Percentiles rank a stretch among this genome's conserved stretches.
Evolutionary conservation across 352 stramenopile species (phyloP).

Genomic region (Phytophthora sansomeana): DNA sequence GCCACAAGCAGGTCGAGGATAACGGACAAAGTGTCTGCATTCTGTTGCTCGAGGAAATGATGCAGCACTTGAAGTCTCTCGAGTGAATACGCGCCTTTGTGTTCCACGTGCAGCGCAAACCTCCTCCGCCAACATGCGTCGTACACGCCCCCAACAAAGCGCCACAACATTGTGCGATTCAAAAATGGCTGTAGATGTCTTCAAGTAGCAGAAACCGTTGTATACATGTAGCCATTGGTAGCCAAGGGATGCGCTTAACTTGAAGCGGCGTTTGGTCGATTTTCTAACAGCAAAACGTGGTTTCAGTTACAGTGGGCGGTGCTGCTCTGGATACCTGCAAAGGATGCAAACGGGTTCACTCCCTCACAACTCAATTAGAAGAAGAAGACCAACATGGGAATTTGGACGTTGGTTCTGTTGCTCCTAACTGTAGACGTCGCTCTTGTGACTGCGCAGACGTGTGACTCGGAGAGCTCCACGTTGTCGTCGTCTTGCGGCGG

Average conservation of each 20-base stretch:
- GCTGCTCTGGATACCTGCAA: slow-evolving; percentile 5
- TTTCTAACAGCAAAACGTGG: slow-evolving; percentile 3
- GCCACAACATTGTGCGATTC: slow-evolving; percentile 13
- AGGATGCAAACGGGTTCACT: neutral
- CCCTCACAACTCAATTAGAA: slow-evolving; percentile 14
- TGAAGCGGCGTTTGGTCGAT: neutral
- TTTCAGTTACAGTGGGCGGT: neutral
- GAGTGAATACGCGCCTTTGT: slow-evolving; percentile 30
- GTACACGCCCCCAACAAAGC: slow-evolving; percentile 5
- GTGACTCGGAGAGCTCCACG: slow-evolving; percentile 13
- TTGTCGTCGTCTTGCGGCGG: slow-evolving; percentile 32
- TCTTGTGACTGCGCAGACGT: slow-evolving; percentile 22
- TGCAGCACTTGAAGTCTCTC: slow-evolving; percentile 25
- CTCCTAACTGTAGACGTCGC: slow-evolving; percentile 7
- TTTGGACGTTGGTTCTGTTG: slow-evolving; percentile 11
- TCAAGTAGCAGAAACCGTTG: no score
- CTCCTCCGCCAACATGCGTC: slow-evolving; percentile 17
- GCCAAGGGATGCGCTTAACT: no score
- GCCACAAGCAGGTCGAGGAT: slow-evolving; percentile 11
- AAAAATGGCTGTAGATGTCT: slow-evolving; percentile 1
- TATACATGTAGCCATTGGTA: no score
- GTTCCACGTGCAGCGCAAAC: slow-evolving; percentile 23
- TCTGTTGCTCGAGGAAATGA: slow-evolving; percentile 17
- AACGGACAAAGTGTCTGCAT: neutral
- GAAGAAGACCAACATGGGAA: slow-evolving; percentile 3